A percentile compares a stretch with the other conserved stretches of the same genome.
These are phyloP conservation scores for Scleroderma citrinum DNA, from an alignment of 768 basidiomycete species.

Conservation along the genomic window DNA sequence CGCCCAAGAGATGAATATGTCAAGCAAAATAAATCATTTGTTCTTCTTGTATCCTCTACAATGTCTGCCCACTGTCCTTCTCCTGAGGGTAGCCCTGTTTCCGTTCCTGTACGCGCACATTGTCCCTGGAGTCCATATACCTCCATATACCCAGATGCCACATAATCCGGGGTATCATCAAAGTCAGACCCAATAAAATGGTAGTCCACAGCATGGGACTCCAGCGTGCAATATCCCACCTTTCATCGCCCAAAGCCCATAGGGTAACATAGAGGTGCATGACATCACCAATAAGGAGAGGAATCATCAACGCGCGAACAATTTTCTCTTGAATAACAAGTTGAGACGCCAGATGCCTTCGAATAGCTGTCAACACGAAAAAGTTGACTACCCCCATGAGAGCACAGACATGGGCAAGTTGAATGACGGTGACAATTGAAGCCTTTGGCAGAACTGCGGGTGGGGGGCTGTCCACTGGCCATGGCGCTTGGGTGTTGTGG, in stretches of 20 bases:
- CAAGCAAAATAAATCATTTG: conserved; percentile 17
- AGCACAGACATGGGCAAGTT: conserved; percentile 74
- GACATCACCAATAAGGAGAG: conserved; percentile 65
- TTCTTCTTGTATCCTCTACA: not conserved
- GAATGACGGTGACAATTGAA: conserved; percentile 62
- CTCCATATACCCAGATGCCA: conserved; percentile 76
- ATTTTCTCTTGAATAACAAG: conserved; percentile 71
- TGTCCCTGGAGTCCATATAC: conserved; percentile 64
- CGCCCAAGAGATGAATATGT: conserved; percentile 4
- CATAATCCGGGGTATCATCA: conserved; percentile 63
- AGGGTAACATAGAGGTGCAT: conserved; percentile 61
- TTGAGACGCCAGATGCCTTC: conserved; percentile 51
- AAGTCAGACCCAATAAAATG: conserved; percentile 51
- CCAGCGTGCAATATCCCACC: conserved; percentile 59
- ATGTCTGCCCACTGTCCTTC: conserved; percentile 10
- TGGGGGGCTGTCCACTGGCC: conserved; percentile 46
- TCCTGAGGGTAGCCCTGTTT: not conserved
- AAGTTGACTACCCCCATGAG: conserved; percentile 67
- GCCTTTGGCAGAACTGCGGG: conserved; percentile 49
- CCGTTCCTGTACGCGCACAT: conserved; percentile 6
- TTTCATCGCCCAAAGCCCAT: conserved; percentile 70
- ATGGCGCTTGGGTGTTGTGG: conserved; percentile 72
- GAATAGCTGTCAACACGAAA: conserved; percentile 57
- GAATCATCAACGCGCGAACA: conserved; percentile 53
- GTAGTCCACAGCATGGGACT: conserved; percentile 67